A percentile compares a stretch with the other conserved stretches of the same genome.
Conservation (phyloP, 768 basidiomycete species). For the Rhodotorula sphaerocarpa region DNA sequence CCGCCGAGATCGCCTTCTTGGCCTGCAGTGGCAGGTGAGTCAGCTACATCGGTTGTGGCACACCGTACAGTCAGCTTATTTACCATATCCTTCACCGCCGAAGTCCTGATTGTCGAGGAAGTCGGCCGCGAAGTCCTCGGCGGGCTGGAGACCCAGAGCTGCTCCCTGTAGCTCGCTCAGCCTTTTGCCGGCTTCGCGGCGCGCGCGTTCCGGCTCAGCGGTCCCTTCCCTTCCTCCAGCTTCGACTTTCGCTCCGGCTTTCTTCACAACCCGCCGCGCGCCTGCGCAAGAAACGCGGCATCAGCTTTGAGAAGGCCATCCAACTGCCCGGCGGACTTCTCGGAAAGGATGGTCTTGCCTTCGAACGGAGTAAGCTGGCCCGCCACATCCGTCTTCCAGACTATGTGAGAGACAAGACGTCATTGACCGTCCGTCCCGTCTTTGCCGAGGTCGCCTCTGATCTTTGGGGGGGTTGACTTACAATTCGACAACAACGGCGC, state of each 20-base stretch:
- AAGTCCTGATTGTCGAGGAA: constrained; percentile 8
- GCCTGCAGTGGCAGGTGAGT: neutral
- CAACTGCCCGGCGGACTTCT: constrained; percentile 5
- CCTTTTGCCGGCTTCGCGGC: neutral
- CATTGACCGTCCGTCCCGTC: neutral
- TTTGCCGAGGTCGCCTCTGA: too few relatives aligned
- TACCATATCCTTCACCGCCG: constrained; percentile 7
- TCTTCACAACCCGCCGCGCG: neutral
- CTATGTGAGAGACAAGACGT: neutral
- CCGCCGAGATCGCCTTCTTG: constrained; percentile 3
- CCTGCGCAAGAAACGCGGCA: neutral
- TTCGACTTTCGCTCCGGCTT: neutral
- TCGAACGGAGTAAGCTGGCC: constrained; percentile 12
- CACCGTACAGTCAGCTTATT: neutral
- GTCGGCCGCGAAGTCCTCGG: neutral
- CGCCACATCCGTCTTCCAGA: constrained; percentile 14
- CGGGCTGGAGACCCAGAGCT: neutral
- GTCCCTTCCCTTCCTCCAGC: neutral
- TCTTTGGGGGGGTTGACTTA: too few relatives aligned
- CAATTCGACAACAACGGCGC: too few relatives aligned
- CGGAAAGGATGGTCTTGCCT: too few relatives aligned
- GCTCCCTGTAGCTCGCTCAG: constrained; percentile 2
- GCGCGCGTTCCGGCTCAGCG: neutral
- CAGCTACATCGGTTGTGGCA: neutral
- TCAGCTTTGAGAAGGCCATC: neutral